These are phyloP conservation scores for Discostella pseudostelligera DNA, from an alignment of 108 stramenopile genomes.

Conservation along the genomic window DNA sequence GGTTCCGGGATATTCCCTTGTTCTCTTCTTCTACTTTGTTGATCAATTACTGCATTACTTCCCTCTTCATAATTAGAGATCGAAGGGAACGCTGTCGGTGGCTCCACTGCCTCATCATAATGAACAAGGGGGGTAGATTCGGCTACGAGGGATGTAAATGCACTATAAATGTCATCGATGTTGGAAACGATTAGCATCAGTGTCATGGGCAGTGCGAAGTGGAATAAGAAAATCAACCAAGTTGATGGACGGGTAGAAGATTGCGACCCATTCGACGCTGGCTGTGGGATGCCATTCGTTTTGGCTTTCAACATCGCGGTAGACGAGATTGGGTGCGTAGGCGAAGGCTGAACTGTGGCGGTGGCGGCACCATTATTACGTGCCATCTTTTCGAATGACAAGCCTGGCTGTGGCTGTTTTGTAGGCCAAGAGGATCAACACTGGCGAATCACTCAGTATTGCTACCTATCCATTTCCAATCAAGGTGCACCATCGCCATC, in stretches of 20 bases:
- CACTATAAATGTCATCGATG: conserved; percentile 23
- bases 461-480: too few relatives aligned
- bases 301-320: background rate
- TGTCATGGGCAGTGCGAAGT: conserved; percentile 41
- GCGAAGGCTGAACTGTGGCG: too few relatives aligned
- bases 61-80: conserved; percentile 14
- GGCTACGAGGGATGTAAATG: background rate
- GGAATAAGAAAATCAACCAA: conserved; percentile 35
- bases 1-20: background rate
- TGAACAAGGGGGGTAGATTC: background rate
- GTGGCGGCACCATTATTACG: too few relatives aligned
- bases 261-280: background rate
- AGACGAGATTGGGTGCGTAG: too few relatives aligned
- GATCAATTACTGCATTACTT: conserved; percentile 9
- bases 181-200: conserved; percentile 25
- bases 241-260: conserved; percentile 20
- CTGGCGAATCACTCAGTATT: too few relatives aligned
- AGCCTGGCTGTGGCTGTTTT: too few relatives aligned
- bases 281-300: background rate
- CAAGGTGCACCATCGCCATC: too few relatives aligned
- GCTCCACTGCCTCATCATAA: background rate
- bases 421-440: too few relatives aligned
- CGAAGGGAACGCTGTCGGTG: conserved; percentile 3
- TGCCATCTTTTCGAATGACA: too few relatives aligned
- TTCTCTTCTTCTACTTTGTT: conserved; percentile 7